These are phyloP conservation scores for Tardiomyces blankii DNA, from an alignment of 1,139 yeast genomes.

Conservation along the genomic window DNA sequence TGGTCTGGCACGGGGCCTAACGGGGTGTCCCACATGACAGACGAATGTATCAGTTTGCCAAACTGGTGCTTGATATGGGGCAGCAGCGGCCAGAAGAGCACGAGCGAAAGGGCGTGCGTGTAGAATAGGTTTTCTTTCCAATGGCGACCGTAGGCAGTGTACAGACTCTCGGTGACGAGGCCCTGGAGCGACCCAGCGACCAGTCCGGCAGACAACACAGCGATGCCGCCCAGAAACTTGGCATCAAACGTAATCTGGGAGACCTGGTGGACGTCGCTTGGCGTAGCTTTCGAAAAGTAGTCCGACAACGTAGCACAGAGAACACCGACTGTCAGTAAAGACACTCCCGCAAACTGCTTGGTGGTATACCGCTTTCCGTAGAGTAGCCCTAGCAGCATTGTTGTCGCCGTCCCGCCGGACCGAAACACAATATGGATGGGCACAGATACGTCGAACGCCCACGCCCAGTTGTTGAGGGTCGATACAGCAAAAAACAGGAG, in stretches of 20 bases:
- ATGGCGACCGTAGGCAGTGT: slow-evolving; percentile 35
- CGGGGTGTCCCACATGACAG: slow-evolving; percentile 3
- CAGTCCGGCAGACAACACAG: slow-evolving; percentile 36
- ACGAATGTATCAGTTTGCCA: slow-evolving; percentile 7
- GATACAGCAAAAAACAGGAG: slow-evolving; percentile 42
- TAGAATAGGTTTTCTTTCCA: slow-evolving; percentile 62
- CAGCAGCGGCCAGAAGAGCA: slow-evolving; percentile 36
- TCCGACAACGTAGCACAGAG: slow-evolving; percentile 35
- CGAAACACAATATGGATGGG: slow-evolving; percentile 61
- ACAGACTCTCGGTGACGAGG: slow-evolving; percentile 42
- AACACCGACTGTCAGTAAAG: slow-evolving; percentile 46
- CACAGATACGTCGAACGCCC: slow-evolving; percentile 46
- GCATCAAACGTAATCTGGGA: background rate
- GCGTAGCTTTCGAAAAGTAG: background rate
- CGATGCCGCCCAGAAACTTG: slow-evolving; percentile 33
- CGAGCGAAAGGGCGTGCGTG: slow-evolving; percentile 45
- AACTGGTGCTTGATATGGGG: slow-evolving; percentile 16
- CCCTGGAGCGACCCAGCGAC: slow-evolving; percentile 45
- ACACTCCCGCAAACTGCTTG: slow-evolving; percentile 39
- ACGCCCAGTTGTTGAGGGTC: slow-evolving; percentile 47
- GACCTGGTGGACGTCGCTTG: background rate
- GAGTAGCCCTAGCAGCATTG: slow-evolving; percentile 46
- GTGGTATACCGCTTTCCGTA: slow-evolving; percentile 36
- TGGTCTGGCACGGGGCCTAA: slow-evolving; percentile 10
- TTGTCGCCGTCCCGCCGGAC: slow-evolving; percentile 52